Evolutionary conservation across 768 basidiomycete species (phyloP), one percentile per base, ranked within the genome.

Genomic region (Leccinum disarticulatum): DNA sequence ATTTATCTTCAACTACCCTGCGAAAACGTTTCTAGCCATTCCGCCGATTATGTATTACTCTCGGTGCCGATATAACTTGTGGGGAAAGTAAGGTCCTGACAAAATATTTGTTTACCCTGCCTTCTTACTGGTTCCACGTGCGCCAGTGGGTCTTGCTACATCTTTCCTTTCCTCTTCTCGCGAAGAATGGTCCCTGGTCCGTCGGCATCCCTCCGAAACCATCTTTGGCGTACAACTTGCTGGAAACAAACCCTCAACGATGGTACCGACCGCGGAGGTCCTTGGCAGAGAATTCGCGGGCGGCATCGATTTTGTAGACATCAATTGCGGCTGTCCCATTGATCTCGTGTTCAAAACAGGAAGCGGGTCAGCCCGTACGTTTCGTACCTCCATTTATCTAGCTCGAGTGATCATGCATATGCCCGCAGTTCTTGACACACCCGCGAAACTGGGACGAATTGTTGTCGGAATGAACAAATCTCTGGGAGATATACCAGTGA

Each of bases 301-400:
- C 13, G 80, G 81, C 19, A 74, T 97, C 22, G 93, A 98, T 68
- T 98, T 97, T 66, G 91, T 95, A 1, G 95, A 99, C 68, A 76
- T 98, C 63, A 99, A 99, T 68, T 92, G 93, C 73, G 95, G 95
- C 7, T 98, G 97, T 73, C 97, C 97, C 4, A 98, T 98, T 65
- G 97, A 99, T 73, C 78, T 98, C 47, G 92, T 99, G 1, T 97
- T 95, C 77, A 90, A 90, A 67, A 83, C 84, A 14, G 95, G 95
- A 3, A 94, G 93, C 57, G 95, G 95, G 0, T 91, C 90, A 58
- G 95, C 95, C 28, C 73, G 94, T 95, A 66, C 22, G 25, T 22
- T 11, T 10, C n/a, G 41, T 27, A 4, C 11, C 2, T 27, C 3
- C 15, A 17, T 4, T n/a, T 27, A 48, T 28, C 10, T 6, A 13